Base-by-base conservation (phyloP, 1,139 yeast species). In the Blastobotrys buckinghamii region DNA sequence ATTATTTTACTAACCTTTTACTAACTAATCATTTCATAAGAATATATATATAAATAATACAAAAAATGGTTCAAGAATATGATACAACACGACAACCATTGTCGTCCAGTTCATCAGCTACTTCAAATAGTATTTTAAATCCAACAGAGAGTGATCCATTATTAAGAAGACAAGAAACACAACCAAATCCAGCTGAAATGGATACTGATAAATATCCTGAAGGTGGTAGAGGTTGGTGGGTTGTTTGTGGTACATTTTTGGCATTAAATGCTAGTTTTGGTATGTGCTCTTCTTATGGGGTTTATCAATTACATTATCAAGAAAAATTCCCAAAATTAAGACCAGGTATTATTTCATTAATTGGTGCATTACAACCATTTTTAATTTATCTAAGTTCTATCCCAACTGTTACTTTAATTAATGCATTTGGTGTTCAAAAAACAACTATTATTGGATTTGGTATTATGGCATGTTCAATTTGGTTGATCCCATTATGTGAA, bases 361-460 rank as follows among this genome's bases (percentile, higher is more conserved):
- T 56, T 77, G 85, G 85, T 71, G 79, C 35, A 76, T 78, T 60
- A 71, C 83, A 12, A 45, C 53, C 57, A 59, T 78, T 16, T 75
- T 70, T 58, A 62, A 72, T 50, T 76, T 80, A 49, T 66, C 77
- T 26, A 64, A 77, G 58, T 72, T 45, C 53, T n/a, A 42, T 76
- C 52, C 70, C 77, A 39, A 73, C 78, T 4, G 77, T 78, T 0
- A 72, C 78, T 13, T 58, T 79, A 34, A 73, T 76, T 45, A 85
- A 86, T 1, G 76, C 75, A 2, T 53, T 79, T 19, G 60, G 59
- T 15, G 53, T 59, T 24, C 42, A 51, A 34, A 43, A 47, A n/a
- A 42, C 54, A n/a, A 32, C 56, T 3, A 45, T 57, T 13, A 60
- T 66, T 19, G 86, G 87, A 1, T 74, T 81, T 5, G 59, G 66